Evolutionary conservation across 2,329 filamentous ascomycete genomes (phyloP), one percentile per base, ranked within the genome.

Genomic region (Aureobasidium sp.): DNA sequence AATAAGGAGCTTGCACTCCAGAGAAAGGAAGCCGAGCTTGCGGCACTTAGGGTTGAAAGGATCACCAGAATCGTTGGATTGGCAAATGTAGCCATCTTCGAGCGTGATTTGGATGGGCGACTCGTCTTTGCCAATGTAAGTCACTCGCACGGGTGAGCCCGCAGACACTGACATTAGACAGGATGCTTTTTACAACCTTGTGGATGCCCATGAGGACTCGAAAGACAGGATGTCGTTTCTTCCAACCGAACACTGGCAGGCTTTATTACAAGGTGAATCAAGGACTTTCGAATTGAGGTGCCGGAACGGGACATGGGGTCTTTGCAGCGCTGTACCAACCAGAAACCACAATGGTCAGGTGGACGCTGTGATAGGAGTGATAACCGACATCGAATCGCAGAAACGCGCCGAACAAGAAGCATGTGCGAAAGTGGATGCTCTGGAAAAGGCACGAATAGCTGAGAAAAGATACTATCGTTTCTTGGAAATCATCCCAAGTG

Each of bases 391-490:
- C n/a, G 44, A 64, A 23, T 62, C 64, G 5, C 67, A 70, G 27
- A 68, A 67, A 59, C 62, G 63, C 5, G 66, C 63, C n/a, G 61
- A 68, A 32, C 44, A 32, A 70, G 76, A 78, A 71, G 3, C 75
- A 68, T 5, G 75, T 69, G 2, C 77, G 72, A 23, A 71, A 73
- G n/a, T 69, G 65, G 1, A 75, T 72, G 64, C 72, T 70, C 48
- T 78, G 70, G 76, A 71, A 74, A 63, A 64, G n/a, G 62, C 65
- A 23, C 65, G 77, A 3, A 69, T 78, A 63, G 79, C 76, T 62
- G 78, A 70, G 55, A 29, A 41, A 23, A 46, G 67, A 27, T 69
- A 69, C 42, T 61, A 59, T 26, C 61, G 61, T 2, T 70, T 70
- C 39, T 58, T 64, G 12, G 64, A 66, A 73, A 15, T 78, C 74